These are phyloP conservation scores for Sphagnum contortum DNA, from an alignment of 225 moss, liverwort and hornwort genomes.

Conservation along the genomic window DNA sequence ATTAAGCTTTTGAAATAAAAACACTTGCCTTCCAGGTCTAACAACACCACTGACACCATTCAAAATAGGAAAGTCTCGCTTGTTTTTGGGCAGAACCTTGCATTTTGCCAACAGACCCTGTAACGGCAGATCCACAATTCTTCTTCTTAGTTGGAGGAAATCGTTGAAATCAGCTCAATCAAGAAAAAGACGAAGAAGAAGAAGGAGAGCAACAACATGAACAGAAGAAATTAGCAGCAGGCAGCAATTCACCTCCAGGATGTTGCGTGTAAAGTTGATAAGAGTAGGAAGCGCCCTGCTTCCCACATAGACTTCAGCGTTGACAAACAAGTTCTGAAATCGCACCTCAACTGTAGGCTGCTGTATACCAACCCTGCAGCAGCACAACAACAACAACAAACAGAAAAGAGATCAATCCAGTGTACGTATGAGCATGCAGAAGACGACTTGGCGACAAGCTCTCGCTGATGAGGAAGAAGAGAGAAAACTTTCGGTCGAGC, in stretches of 20 bases:
- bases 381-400: neutral
- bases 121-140: constrained; percentile 1
- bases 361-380: constrained; percentile 38
- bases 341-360: constrained; percentile 73
- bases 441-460: too few species aligned
- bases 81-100: constrained; percentile 39
- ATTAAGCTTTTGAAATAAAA: too few species aligned
- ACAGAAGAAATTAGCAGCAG: too few species aligned
- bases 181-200: too few species aligned
- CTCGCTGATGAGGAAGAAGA: too few species aligned
- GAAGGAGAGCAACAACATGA: neutral
- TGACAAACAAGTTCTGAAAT: constrained; percentile 49
- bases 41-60: constrained; percentile 58
- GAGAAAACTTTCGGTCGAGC: too few species aligned
- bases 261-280: constrained; percentile 58
- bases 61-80: constrained; percentile 62
- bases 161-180: too few species aligned
- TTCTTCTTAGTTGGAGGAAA: too few species aligned
- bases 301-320: constrained; percentile 65
- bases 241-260: constrained; percentile 34
- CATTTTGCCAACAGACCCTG: constrained; percentile 32
- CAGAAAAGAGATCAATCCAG: too few species aligned
- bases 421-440: too few species aligned
- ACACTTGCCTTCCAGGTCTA: constrained; percentile 46
- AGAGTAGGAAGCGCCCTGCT: constrained; percentile 65